phyloP scores from a whole-genome alignment of 345 rosid species.

The Rhodamnia rubescens region DNA sequence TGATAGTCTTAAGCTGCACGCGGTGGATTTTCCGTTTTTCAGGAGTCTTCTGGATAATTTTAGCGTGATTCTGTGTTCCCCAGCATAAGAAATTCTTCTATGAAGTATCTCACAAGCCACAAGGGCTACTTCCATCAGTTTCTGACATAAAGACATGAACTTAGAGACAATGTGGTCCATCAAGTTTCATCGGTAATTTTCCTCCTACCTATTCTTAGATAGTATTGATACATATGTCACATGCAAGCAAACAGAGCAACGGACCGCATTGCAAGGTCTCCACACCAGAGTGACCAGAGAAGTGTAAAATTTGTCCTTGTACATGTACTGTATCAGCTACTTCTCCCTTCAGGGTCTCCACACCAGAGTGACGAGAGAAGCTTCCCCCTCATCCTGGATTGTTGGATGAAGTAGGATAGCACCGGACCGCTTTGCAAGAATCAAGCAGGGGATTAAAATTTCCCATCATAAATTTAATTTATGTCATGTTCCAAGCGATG shows the following conservation, averaged over 20 bases:
- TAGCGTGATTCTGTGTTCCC: neutral
- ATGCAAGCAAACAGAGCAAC: neutral
- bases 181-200: neutral
- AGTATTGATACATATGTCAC: neutral
- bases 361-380: neutral
- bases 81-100: neutral
- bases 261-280: too few relatives aligned
- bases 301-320: too few relatives aligned
- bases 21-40: neutral
- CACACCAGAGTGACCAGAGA: too few relatives aligned
- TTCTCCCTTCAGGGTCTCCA: neutral
- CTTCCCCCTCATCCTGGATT: neutral
- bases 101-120: neutral
- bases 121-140: neutral
- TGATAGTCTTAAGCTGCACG: neutral
- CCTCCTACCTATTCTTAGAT: neutral
- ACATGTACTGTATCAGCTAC: too few relatives aligned
- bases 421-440: neutral
- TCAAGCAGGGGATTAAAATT: neutral
- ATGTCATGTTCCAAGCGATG: neutral
- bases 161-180: neutral
- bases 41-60: neutral
- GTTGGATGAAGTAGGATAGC: neutral
- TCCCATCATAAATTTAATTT: constrained; percentile 8
- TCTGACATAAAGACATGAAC: neutral